Conservation (phyloP, 768 basidiomycete genomes). For the Sporobolomyces roseus region DNA sequence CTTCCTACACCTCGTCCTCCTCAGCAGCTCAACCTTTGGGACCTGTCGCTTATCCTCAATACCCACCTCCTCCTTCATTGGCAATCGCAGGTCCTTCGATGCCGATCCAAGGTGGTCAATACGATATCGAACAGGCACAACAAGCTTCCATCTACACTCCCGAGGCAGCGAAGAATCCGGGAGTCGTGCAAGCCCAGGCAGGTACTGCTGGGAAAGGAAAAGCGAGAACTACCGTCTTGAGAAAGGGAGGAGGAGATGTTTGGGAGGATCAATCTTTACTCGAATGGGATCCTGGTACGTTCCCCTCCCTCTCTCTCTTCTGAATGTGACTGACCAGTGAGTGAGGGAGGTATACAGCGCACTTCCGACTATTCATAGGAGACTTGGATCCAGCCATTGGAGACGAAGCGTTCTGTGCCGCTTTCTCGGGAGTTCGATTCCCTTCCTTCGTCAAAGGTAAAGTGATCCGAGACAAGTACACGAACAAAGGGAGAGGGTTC, state of each 20-base stretch:
- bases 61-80: background rate
- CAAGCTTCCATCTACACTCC: slow-evolving; percentile 61
- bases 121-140: slow-evolving; percentile 19
- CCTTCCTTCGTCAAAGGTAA: slow-evolving; percentile 89
- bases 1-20: too few relatives aligned
- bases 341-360: slow-evolving; percentile 25
- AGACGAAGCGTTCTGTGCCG: slow-evolving; percentile 85
- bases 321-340: background rate
- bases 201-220: slow-evolving; percentile 60
- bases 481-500: slow-evolving; percentile 85
- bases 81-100: slow-evolving; percentile 3
- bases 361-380: slow-evolving; percentile 90
- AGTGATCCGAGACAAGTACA: slow-evolving; percentile 88
- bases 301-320: background rate
- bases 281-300: slow-evolving; percentile 89
- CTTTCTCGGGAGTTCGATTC: slow-evolving; percentile 74
- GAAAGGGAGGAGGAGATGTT: slow-evolving; percentile 91
- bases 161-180: slow-evolving; percentile 49
- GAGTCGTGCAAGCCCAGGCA: slow-evolving; percentile 53
- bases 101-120: slow-evolving; percentile 1
- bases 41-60: too few relatives aligned
- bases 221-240: slow-evolving; percentile 85
- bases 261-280: slow-evolving; percentile 98
- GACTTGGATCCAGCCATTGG: slow-evolving; percentile 98
- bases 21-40: too few relatives aligned